Conservation (phyloP, 805 yeast species). For the Barnettozyma sp. region DNA sequence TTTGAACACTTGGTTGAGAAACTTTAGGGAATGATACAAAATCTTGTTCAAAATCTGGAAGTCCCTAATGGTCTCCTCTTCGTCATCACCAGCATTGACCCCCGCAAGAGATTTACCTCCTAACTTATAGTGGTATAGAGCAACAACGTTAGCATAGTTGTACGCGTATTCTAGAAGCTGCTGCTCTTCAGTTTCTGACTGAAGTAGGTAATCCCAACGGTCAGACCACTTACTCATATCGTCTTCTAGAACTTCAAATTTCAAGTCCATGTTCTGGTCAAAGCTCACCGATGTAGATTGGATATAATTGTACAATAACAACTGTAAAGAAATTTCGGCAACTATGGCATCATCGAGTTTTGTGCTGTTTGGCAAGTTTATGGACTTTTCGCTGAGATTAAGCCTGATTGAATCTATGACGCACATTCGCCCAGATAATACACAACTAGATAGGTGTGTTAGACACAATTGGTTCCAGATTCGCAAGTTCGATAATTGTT, state of each 20-base stretch:
- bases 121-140: conserved; percentile 36
- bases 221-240: conserved; percentile 57
- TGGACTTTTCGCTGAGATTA: conserved; percentile 50
- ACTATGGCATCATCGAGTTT: conserved; percentile 81
- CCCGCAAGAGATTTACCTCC: conserved; percentile 11
- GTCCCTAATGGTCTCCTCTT: conserved; percentile 18
- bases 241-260: conserved; percentile 32
- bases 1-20: conserved; percentile 24
- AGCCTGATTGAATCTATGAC: conserved; percentile 53
- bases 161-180: conserved; percentile 71
- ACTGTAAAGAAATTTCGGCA: conserved; percentile 60
- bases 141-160: conserved; percentile 50
- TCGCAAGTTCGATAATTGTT: conserved; percentile 53
- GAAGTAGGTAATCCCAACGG: conserved; percentile 63
- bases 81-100: conserved; percentile 4
- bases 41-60: conserved; percentile 20
- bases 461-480: conserved; percentile 67
- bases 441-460: conserved; percentile 60
- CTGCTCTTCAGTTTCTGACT: conserved; percentile 66
- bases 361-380: conserved; percentile 53
- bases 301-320: conserved; percentile 51
- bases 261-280: conserved; percentile 6
- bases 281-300: conserved; percentile 29
- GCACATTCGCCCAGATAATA: conserved; percentile 59
- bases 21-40: conserved; percentile 22